Evolutionary conservation across 164 flowering plant genomes (phyloP), one percentile per base, ranked within the genome.

Genomic region (Berberis thunbergii): DNA sequence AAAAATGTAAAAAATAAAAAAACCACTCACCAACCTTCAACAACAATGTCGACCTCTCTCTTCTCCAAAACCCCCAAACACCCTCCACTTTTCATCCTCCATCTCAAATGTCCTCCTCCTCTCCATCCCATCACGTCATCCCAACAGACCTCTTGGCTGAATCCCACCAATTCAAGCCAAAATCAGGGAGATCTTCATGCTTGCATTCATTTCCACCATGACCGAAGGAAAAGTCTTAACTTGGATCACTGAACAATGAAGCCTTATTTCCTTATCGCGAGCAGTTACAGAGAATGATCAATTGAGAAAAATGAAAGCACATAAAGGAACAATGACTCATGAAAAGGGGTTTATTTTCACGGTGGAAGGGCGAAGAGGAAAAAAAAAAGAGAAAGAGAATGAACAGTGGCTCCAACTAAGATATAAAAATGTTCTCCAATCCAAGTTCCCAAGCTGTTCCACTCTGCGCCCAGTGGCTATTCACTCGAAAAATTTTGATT

Each of bases 141-240:
- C 44, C 43, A 38, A 8, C 40, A 67, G 53, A 44, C 53, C 53
- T 8, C 38, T 44, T 38, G 44, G 64, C 1, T 60, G 45, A 40
- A 60, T 67, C 64, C 45, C 69, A 26, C 48, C 64, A 41, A 74
- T 86, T 39, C 80, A 65, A n/a, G 76, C 96, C 70, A 91, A 91
- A 84, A 85, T 91, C 79, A 70, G 96, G 13, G 97, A 91, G 81
- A 91, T 91, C 72, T 91, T 91, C 84, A 91, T 91, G 97, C 97
- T 96, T 4, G 97, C 97, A 1, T 86, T 91, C 57, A 86, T 91
- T 78, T 91, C 97, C 62, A 91, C 97, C 68, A 91, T 91, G 97
- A 91, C 96, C 5, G 96, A 91, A 72, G 97, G 97, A 42, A 91
- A 88, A 73, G 85, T 91, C 74, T 96, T 91, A 41, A 84, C 93